Base-by-base conservation (phyloP, 805 yeast genomes). In the Lachancea nothofagi region DNA sequence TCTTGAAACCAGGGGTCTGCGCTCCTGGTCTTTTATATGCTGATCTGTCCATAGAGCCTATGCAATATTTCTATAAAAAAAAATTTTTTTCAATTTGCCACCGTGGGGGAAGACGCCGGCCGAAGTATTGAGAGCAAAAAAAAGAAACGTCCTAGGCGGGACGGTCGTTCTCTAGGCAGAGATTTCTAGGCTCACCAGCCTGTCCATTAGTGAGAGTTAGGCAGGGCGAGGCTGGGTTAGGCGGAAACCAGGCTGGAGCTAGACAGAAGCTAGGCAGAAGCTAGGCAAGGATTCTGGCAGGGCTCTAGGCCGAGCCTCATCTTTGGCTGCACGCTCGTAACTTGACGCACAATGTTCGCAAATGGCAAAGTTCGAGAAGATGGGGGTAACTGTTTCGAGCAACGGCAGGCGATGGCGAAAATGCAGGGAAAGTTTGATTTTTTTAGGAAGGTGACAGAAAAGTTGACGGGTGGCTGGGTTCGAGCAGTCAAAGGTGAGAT, bases 1-100 rank as follows among this genome's bases (percentile, higher is more conserved):
- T 27, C 31, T 31, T 42, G 29, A 32, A 42, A 31, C 33, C 33
- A 20, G 26, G 24, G 24, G 26, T 20, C 26, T n/a, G 7, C 21
- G 13, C 19, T 7, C 19, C 32, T 17, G 15, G 15, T 25, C 15
- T 12, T 31, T 39, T 31, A 26, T 18, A 29, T 24, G n/a, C n/a
- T n/a, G n/a, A n/a, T n/a, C n/a, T n/a, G n/a, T 15, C 36, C 37
- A 27, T 17, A 18, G 39, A 29, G 29, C 18, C 28, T 36, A 36
- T 36, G 42, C 37, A 43, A 38, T 32, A 20, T n/a, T n/a, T n/a
- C n/a, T 26, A 33, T 29, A 19, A 35, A 8, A 20, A 21, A 22
- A 12, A 18, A n/a, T 29, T 28, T 23, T 28, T 23, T 14, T 25
- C 29, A 33, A 13, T 31, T 15, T 12, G 26, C 29, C 26, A 20